Evolutionary conservation across 805 yeast genomes (phyloP).

Genomic region (Kregervanrija delftensis): DNA sequence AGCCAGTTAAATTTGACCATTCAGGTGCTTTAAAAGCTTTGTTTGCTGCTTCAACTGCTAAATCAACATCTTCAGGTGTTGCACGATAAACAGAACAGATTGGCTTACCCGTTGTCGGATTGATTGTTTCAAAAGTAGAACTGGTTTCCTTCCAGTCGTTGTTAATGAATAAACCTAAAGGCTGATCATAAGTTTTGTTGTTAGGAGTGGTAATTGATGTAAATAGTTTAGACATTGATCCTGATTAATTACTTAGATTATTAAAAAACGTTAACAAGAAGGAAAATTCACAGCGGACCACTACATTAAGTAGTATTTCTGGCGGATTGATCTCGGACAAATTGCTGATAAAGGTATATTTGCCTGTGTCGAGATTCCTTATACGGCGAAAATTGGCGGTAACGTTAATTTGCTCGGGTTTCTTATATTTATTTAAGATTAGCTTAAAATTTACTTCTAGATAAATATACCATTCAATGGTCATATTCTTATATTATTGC

Average conservation of each 20-base stretch:
- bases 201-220: constrained; percentile 26
- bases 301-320: no score
- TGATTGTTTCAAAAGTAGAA: constrained; percentile 18
- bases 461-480: no score
- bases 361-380: no score
- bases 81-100: constrained; percentile 55
- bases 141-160: constrained; percentile 38
- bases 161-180: constrained; percentile 53
- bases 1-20: constrained; percentile 45
- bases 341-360: no score
- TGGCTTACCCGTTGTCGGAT: constrained; percentile 47
- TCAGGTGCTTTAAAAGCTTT: constrained; percentile 42
- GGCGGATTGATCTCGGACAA: background rate
- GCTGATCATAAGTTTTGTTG: constrained; percentile 25
- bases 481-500: no score
- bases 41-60: constrained; percentile 61
- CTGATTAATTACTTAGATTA: background rate
- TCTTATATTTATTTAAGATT: no score
- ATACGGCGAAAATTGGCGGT: no score
- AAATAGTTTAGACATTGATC: constrained; percentile 14
- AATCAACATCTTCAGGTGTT: constrained; percentile 50
- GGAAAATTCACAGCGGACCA: no score
- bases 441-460: no score
- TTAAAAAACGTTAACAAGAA: no score
- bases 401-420: no score